Conservation (phyloP, 2,329 filamentous ascomycete species). For the Penicillium sp. region DNA sequence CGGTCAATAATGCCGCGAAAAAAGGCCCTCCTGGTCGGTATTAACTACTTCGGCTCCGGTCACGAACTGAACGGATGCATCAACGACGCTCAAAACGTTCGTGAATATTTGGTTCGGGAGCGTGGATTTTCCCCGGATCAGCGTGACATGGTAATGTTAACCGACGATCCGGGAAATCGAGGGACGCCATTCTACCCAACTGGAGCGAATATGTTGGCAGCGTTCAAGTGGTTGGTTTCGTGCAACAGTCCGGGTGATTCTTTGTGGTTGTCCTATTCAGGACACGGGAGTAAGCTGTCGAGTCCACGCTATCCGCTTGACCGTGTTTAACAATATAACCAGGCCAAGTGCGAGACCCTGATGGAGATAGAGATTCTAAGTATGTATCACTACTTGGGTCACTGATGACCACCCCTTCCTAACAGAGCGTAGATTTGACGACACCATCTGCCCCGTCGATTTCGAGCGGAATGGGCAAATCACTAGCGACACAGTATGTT, state of each 20-base stretch:
- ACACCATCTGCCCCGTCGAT: conserved; percentile 57
- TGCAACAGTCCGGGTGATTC: conserved; percentile 50
- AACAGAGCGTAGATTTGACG: conserved; percentile 44
- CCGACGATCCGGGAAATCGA: conserved; percentile 38
- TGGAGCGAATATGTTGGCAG: conserved; percentile 50
- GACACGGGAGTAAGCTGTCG: conserved; percentile 57
- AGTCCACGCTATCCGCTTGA: neutral
- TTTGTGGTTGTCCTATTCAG: conserved; percentile 60
- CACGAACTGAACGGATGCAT: no score
- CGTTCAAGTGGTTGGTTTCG: conserved; percentile 59
- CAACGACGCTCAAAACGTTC: no score
- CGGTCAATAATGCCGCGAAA: no score
- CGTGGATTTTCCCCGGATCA: conserved; percentile 25
- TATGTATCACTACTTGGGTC: no score
- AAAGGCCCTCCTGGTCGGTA: no score
- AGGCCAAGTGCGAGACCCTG: no score
- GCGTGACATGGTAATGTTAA: conserved; percentile 47
- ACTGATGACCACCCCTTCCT: no score
- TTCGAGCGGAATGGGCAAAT: conserved; percentile 56
- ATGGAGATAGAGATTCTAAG: no score
- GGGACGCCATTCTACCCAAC: conserved; percentile 37
- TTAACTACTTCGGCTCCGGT: no score
- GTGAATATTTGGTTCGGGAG: neutral
- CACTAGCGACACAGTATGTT: conserved; percentile 44
- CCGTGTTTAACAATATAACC: no score